Evolutionary conservation across 768 basidiomycete species (phyloP).

Genomic region (Phanerochaete sordida): DNA sequence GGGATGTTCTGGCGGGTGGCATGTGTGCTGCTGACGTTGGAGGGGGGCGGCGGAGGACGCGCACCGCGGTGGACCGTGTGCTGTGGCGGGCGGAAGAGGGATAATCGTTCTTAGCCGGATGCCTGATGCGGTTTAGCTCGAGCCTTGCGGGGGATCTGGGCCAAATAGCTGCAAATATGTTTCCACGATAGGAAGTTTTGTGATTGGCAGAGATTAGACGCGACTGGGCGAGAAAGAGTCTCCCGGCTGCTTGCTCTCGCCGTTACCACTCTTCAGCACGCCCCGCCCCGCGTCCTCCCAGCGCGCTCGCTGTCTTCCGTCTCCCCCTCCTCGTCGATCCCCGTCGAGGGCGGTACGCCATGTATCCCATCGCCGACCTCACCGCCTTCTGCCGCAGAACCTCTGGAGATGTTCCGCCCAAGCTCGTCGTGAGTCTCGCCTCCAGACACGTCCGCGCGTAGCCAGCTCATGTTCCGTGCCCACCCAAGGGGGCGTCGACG

Average conservation of each 20-base stretch:
- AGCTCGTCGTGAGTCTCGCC: slow-evolving; percentile 69
- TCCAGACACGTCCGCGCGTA: not conserved
- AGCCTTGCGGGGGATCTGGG: not conserved
- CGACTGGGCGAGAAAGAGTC: not conserved
- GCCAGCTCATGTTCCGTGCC: slow-evolving; percentile 1
- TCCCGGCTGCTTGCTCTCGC: not conserved
- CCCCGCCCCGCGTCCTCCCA: not conserved
- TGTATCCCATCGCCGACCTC: slow-evolving; percentile 87
- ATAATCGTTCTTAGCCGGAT: not conserved
- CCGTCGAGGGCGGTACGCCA: slow-evolving; percentile 20
- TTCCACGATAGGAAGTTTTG: not conserved
- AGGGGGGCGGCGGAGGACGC: not conserved
- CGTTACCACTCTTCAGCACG: not conserved
- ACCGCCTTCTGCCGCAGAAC: slow-evolving; percentile 84
- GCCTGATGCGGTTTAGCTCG: not conserved
- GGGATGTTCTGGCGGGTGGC: too few relatives aligned
- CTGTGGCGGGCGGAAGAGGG: not conserved
- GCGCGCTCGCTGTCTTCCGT: slow-evolving; percentile 1
- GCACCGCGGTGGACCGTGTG: not conserved
- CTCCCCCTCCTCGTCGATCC: slow-evolving; percentile 6
- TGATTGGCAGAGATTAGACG: not conserved
- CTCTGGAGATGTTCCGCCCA: slow-evolving; percentile 82
- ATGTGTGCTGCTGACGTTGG: too few relatives aligned
- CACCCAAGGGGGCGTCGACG: slow-evolving; percentile 76
- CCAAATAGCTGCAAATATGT: not conserved